Evolutionary conservation across 2,329 filamentous ascomycete species (phyloP), one percentile per base, ranked within the genome.

Genomic region (Septoria linicola): DNA sequence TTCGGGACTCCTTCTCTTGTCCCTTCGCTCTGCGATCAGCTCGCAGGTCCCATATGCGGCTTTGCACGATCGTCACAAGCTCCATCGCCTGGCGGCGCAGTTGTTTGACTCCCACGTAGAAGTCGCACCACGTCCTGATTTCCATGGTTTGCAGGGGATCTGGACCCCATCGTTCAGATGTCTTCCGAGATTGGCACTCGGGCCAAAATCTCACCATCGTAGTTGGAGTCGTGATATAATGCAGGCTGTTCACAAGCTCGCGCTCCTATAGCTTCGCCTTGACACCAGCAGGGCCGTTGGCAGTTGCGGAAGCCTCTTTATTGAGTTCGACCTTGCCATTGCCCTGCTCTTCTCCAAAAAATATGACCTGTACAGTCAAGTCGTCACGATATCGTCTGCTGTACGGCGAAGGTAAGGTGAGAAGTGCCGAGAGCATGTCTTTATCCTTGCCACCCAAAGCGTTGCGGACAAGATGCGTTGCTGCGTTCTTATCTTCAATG

Each of bases 341-440:
- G 68, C 84, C 84, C 46, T 84, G 66, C 30, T 85, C 82, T 61
- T 95, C 83, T 54, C 93, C 93, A 64, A 99, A 99, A 79, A 99
- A 99, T 66, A 99, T 95, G 55, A 99, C 93, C 70, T 99, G 89
- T 13, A 99, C 92, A 0, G 93, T 99, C 57, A 99, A 75, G 68
- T 99, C 93, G 68, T 99, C 93, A 61, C 92, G 83, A 68, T 97
- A 99, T 66, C 93, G 79, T 65, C 93, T 81, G 23, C 89, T 95
- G 66, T 91, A 96, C 0, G 93, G 95, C 50, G 89, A 88, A 2
- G 92, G 91, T 17, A 99, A 77, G 1, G 93, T 97, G 62, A 99
- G 78, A 56, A 99, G 76, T 16, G 92, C 92, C 64, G 88, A 95
- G 13, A 99, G 81, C 79, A 96, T 93, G 72, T 99, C 95, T 64